phyloP scores from a whole-genome alignment of 352 stramenopile genomes.

The Poterioochromonas sp. region DNA sequence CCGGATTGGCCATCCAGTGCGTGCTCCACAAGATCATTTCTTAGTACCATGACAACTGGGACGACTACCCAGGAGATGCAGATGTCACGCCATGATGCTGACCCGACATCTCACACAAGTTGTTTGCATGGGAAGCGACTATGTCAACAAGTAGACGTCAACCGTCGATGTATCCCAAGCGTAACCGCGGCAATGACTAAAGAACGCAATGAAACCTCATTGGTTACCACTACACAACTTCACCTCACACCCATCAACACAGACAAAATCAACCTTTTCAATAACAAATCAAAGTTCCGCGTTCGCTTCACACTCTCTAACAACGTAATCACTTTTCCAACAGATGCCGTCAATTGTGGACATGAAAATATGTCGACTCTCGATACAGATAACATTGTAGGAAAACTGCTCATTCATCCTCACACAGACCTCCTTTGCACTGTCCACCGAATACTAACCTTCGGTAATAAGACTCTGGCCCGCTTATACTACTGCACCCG shows the following conservation, averaged over 20 bases:
- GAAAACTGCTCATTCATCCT: background rate
- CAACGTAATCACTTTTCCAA: slow-evolving; percentile 6
- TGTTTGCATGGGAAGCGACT: slow-evolving; percentile 2
- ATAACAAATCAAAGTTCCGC: slow-evolving; percentile 21
- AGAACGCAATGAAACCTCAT: slow-evolving; percentile 29
- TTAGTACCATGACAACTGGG: slow-evolving; percentile 25
- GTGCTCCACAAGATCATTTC: background rate
- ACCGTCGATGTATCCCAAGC: slow-evolving; percentile 15
- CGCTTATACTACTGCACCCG: slow-evolving; percentile 10
- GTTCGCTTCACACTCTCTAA: slow-evolving; percentile 14
- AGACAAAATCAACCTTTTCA: slow-evolving; percentile 10
- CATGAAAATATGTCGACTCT: slow-evolving; percentile 17
- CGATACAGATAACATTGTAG: slow-evolving; percentile 13
- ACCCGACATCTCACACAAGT: background rate
- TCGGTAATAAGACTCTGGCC: background rate
- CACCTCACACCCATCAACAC: slow-evolving; percentile 11
- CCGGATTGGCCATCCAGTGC: slow-evolving; percentile 19
- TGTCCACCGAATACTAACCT: background rate
- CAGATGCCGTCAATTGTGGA: slow-evolving; percentile 1
- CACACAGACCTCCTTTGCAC: slow-evolving; percentile 16
- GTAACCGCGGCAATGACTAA: slow-evolving; percentile 9
- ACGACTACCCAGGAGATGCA: slow-evolving; percentile 27
- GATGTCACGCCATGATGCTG: slow-evolving; percentile 24
- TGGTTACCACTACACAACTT: slow-evolving; percentile 18
- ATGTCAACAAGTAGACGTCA: background rate